Evolutionary conservation across 23 red algal species (phyloP).

Genomic region (Pyropia haitanensis): DNA sequence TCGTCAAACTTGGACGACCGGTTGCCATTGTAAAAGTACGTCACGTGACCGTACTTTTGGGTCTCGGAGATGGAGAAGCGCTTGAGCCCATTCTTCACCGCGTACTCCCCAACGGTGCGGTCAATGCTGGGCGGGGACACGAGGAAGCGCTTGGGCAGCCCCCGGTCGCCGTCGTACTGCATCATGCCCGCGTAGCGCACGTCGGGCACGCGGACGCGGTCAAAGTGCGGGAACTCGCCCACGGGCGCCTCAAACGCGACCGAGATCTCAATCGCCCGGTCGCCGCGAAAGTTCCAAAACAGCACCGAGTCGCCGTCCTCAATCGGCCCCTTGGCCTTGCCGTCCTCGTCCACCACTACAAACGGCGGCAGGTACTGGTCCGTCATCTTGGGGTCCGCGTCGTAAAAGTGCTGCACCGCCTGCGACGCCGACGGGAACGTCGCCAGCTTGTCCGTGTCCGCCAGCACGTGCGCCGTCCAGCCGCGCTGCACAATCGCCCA

Average conservation of each 20-base stretch:
- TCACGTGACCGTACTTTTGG: constrained; percentile 93
- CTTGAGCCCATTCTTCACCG: constrained; percentile 49
- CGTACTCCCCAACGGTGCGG: constrained; percentile 47
- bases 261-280: constrained; percentile 81
- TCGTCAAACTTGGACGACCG: constrained; percentile 75
- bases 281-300: constrained; percentile 87
- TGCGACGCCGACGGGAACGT: constrained; percentile 40
- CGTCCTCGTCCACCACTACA: constrained; percentile 66
- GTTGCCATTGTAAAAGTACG: constrained; percentile 93
- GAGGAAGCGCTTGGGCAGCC: constrained; percentile 59
- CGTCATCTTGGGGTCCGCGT: constrained; percentile 43
- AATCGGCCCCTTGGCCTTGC: constrained; percentile 45
- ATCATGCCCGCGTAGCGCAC: constrained; percentile 81
- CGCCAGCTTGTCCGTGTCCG: constrained; percentile 40
- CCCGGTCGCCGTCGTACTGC: constrained; percentile 81
- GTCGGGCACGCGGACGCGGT: constrained; percentile 58
- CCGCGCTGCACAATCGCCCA: constrained; percentile 71
- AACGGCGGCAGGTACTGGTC: constrained; percentile 83
- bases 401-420: constrained; percentile 67
- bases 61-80: constrained; percentile 71
- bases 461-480: constrained; percentile 61
- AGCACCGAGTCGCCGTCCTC: constrained; percentile 71
- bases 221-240: constrained; percentile 61
- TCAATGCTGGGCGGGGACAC: constrained; percentile 51
- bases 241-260: constrained; percentile 60